Conservation (phyloP, 176 grass and related monocot species). For the Areca catechu region DNA sequence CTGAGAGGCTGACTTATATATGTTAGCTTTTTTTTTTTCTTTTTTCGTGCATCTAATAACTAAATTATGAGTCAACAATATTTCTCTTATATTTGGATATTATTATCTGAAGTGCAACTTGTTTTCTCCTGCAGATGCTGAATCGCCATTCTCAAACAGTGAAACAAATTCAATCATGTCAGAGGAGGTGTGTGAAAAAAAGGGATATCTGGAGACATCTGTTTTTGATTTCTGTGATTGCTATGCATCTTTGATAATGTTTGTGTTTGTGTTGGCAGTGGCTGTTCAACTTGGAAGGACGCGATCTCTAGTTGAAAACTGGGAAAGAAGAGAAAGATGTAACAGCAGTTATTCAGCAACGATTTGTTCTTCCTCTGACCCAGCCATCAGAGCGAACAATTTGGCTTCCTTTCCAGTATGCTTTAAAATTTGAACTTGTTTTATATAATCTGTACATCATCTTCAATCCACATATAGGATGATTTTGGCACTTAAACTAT, state of each 20-base stretch:
- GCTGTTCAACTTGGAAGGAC: slow-evolving; percentile 84
- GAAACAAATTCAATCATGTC: slow-evolving; percentile 53
- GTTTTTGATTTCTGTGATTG: neutral
- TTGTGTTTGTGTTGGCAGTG: slow-evolving; percentile 46
- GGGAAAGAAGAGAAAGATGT: slow-evolving; percentile 69
- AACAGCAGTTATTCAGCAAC: slow-evolving; percentile 30
- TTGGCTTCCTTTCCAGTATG: no score
- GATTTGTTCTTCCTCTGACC: slow-evolving; percentile 9
- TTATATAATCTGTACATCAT: no score
- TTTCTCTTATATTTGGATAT: no score
- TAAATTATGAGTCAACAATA: no score
- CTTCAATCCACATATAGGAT: no score
- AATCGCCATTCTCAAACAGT: slow-evolving; percentile 53
- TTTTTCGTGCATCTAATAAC: no score
- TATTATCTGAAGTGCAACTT: slow-evolving; percentile 8
- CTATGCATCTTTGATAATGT: slow-evolving; percentile 19
- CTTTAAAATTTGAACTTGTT: no score
- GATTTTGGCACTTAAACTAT: no score
- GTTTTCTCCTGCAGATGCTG: slow-evolving; percentile 44
- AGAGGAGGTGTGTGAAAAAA: slow-evolving; percentile 60
- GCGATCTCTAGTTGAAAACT: slow-evolving; percentile 75
- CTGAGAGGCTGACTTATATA: no score
- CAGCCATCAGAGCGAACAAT: no score
- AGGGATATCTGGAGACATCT: neutral
- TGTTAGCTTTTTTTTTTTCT: no score